phyloP scores from a whole-genome alignment of 768 basidiomycete species.

The button mushroom (Agaricus bisporus) region DNA sequence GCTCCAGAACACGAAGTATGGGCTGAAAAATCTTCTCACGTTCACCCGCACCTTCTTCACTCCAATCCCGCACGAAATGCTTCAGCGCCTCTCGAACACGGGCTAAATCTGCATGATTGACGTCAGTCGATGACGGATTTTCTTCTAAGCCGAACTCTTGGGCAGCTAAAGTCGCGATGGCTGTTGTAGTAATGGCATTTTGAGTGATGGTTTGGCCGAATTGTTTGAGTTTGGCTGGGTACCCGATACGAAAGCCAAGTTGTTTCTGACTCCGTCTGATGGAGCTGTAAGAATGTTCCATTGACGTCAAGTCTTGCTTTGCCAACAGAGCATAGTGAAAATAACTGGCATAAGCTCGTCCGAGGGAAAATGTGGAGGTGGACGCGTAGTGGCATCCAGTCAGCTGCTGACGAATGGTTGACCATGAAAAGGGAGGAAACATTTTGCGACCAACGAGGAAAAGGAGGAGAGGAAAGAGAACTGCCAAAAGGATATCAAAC shows the following conservation, averaged over 20 bases:
- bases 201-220: constrained; percentile 33
- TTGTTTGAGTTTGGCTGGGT: constrained; percentile 44
- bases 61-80: constrained; percentile 72
- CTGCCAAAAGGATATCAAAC: constrained; percentile 33
- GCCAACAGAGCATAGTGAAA: constrained; percentile 36
- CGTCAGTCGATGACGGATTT: constrained; percentile 3
- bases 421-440: constrained; percentile 19
- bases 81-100: constrained; percentile 55
- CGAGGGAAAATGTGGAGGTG: constrained; percentile 31
- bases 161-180: constrained; percentile 31
- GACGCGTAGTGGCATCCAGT: constrained; percentile 18
- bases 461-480: constrained; percentile 31
- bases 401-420: constrained; percentile 22
- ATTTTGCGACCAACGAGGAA: constrained; percentile 25
- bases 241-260: constrained; percentile 46
- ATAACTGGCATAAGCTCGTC: constrained; percentile 38
- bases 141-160: constrained; percentile 18
- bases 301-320: constrained; percentile 30
- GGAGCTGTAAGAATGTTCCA: constrained; percentile 37
- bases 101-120: constrained; percentile 32
- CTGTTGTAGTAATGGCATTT: constrained; percentile 31
- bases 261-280: constrained; percentile 41
- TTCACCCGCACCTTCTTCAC: constrained; percentile 47
- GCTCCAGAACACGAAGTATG: constrained; percentile 42
- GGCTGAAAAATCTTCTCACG: constrained; percentile 51